These are phyloP conservation scores for Tolypocladium tundrense DNA, from an alignment of 2,329 filamentous ascomycete genomes.

Conservation along the genomic window DNA sequence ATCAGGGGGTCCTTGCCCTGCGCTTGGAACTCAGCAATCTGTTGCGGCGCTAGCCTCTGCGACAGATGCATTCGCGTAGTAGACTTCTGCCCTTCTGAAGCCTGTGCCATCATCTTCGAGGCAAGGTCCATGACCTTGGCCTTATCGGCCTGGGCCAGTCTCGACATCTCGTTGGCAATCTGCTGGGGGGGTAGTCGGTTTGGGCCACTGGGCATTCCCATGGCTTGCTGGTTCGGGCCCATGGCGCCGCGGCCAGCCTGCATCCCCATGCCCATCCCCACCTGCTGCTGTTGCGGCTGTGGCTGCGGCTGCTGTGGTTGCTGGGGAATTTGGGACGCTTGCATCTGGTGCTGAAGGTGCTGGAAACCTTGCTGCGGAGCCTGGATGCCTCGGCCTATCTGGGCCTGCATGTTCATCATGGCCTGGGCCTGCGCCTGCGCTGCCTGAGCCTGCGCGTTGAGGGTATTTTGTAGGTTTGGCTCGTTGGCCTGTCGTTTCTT, in stretches of 20 bases:
- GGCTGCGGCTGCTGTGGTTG: conserved; percentile 13
- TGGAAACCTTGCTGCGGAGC: conserved; percentile 44
- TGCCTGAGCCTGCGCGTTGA: conserved; percentile 33
- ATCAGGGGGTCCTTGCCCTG: conserved; percentile 39
- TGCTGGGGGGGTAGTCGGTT: conserved; percentile 17
- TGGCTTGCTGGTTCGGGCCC: conserved; percentile 29
- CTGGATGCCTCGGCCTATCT: conserved; percentile 42
- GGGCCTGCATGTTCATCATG: conserved; percentile 43
- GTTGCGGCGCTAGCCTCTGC: conserved; percentile 29
- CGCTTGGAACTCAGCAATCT: conserved; percentile 31
- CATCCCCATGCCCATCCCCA: conserved; percentile 30
- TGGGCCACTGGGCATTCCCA: conserved; percentile 25
- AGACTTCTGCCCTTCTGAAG: conserved; percentile 34
- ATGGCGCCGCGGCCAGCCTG: conserved; percentile 27
- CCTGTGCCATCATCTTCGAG: conserved; percentile 24
- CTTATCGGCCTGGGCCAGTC: conserved; percentile 32
- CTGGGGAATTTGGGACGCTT: conserved; percentile 39
- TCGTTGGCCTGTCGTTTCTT: conserved; percentile 41
- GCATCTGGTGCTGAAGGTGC: conserved; percentile 49
- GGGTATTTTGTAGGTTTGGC: conserved; percentile 35
- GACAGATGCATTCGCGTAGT: conserved; percentile 18
- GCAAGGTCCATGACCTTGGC: conserved; percentile 35
- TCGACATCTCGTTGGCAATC: conserved; percentile 24
- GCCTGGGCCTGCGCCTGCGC: conserved; percentile 31
- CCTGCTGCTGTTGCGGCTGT: conserved; percentile 19